Base-by-base conservation (phyloP, 2,329 filamentous ascomycete genomes). In the Didymella sp. region DNA sequence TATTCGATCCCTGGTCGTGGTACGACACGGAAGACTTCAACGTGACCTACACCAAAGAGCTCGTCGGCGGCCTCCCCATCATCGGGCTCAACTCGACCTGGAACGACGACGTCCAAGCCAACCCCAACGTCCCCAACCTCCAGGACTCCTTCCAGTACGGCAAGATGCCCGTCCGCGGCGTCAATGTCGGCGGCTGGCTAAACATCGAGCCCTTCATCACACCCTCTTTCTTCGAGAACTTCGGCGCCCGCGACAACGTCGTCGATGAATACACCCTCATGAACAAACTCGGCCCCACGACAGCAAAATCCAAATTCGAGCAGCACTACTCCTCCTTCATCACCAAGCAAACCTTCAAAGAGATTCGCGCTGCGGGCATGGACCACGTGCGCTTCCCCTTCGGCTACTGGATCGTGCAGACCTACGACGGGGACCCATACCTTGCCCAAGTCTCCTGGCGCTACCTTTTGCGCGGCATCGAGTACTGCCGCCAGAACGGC, bases 341-440 rank as follows among this genome's bases (percentile, higher is more conserved):
- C 40, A 93, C 86, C 0, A 91, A 96, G 72, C 80, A 89, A 56
- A 92, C 91, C 2, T 96, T 98, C 74, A 82, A 83, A 53, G 89
- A 94, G 37, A 97, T 99, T 58, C 87, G 87, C 45, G 88, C 86
- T 35, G 95, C 95, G 1, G 95, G 95, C 0, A 85, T 99, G 42
- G 95, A 99, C 73, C 95, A 99, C 73, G 90, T 99, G n/a, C 89
- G 95, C 51, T 97, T 99, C 51, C 92, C 91, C 0, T 98, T 89
- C 74, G 91, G 89, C 9, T 99, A 99, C 81, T 99, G 95, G 95
- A 92, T 93, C 0, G 88, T 98, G 1, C 86, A 87, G 56, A 89
- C 88, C 0, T 97, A 96, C 75, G 87, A 91, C 25, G 87, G 83
- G 40, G 95, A 99, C 70, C 91, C 93, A 1, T 99, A 96, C 71